Base-by-base conservation (phyloP, 2,329 filamentous ascomycete genomes). In the Trichoderma sp. region DNA sequence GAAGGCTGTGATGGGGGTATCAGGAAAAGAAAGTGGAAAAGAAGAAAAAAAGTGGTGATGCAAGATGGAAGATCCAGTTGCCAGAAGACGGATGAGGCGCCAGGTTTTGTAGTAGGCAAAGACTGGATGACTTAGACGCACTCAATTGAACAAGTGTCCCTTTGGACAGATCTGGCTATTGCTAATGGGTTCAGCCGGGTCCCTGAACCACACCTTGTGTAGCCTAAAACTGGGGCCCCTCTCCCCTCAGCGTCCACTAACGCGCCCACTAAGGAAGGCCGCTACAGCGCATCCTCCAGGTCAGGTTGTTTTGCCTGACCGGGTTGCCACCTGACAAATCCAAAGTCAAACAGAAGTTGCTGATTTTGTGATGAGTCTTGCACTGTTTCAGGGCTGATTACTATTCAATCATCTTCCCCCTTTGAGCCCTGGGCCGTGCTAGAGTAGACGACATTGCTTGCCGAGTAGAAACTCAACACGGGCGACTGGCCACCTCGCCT, bases 141-240 rank as follows among this genome's bases (percentile, higher is more conserved):
- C 76, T 79, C 78, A 83, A 83, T 81, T 82, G 82, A 82, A 83
- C 82, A 83, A 83, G 82, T 83, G 82, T 83, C 82, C 82, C 80
- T 77, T 82, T 81, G 75, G 74, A 73, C 75, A 63, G 63, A 71
- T 72, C 66, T 70, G 71, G 66, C 43, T 63, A 30, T 21, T 63
- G 67, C 57, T 47, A 36, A 56, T 53, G 43, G 68, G 32, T 28
- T 56, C 47, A 56, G 58, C 58, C 47, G 39, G 57, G 34, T 47
- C 56, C 66, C 30, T 62, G 67, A 70, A 62, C 67, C 67, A 70
- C 67, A 70, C 67, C 65, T n/a, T 36, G 39, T 36, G 57, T 43
- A 70, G 53, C 66, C 36, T 60, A 69, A 70, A 71, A 71, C 61
- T 64, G 69, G 69, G 58, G 18, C 51, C 61, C 68, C 60, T 62